Evolutionary conservation across 805 yeast species (phyloP), one percentile per base, ranked within the genome.

Genomic region (Millerozyma acaciae): DNA sequence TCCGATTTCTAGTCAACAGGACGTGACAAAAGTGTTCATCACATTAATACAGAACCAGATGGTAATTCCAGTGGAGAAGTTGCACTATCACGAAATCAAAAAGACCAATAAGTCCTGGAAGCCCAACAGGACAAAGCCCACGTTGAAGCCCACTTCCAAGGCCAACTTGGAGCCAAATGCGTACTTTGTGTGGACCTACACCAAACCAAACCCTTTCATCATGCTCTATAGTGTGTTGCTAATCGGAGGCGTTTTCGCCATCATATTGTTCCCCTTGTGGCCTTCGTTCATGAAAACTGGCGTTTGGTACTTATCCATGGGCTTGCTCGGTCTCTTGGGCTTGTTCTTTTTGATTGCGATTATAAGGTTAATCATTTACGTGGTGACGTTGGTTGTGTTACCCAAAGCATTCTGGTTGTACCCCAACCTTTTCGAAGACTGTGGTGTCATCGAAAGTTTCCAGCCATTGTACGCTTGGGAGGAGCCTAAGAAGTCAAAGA

Each of bases 361-460:
- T 27, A 62, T 90, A 21, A 74, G 98, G 52, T 65, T 89, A 53
- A 68, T 89, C 25, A 53, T 93, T 16, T 86, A 78, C 48, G 45
- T 72, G 16, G 45, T 83, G 32, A 74, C 88, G 0, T 72, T 74
- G 43, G 62, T 80, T 30, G 59, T 75, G 1, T 62, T 73, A 36
- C 75, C 78, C 6, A 77, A 78, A 26, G 95, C 95, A n/a, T 72
- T 93, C 55, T 93, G 98, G 98, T 56, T 93, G 29, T 90, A 87
- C 72, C 98, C 98, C 36, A 90, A 90, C 55, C 69, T 93, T 53
- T 93, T 89, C 61, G 98, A 81, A 42, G 98, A 93, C 53, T 89
- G 94, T 48, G 96, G 97, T 16, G 83, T 93, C 43, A 53, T 90
- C 39, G 97, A 90, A 38, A 84, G 95, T 67, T 93, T 93, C 67